Percentiles rank a stretch among this genome's conserved stretches.
Evolutionary conservation across 768 basidiomycete genomes (phyloP).

Genomic region (Rhizopogon rudus): DNA sequence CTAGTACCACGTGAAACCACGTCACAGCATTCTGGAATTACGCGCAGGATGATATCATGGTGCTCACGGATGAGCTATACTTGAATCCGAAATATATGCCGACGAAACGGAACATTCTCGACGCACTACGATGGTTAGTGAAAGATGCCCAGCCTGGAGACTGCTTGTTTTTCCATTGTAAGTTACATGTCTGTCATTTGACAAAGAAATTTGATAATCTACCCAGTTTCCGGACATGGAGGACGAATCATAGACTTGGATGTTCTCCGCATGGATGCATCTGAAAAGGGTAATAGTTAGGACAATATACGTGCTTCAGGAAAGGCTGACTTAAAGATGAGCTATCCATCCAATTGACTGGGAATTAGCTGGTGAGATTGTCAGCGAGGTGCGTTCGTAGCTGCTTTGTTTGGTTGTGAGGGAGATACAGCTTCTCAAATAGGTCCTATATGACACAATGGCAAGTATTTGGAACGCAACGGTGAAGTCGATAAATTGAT

Average conservation of each 20-base stretch:
- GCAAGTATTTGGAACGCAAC: background rate
- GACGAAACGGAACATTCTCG: conserved; percentile 42
- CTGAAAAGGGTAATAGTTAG: background rate
- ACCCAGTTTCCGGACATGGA: background rate
- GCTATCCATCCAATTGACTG: background rate
- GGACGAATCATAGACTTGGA: background rate
- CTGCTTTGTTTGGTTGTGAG: background rate
- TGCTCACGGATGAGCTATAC: conserved; percentile 38
- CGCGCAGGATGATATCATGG: conserved; percentile 42
- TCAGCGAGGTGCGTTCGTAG: background rate
- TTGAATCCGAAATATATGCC: conserved; percentile 32
- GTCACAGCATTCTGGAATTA: conserved; percentile 33
- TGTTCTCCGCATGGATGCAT: background rate
- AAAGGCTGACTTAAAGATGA: background rate
- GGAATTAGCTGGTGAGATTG: background rate
- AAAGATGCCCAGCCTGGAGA: conserved; percentile 55
- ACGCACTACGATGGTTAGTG: conserved; percentile 56
- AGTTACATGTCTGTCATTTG: background rate
- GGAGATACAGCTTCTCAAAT: background rate
- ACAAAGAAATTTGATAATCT: background rate
- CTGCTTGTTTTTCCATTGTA: conserved; percentile 65
- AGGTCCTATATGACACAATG: background rate
- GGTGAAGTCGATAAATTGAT: background rate
- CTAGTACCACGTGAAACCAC: background rate
- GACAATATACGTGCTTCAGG: background rate